Evolutionary conservation across 257 asterid genomes (phyloP), one percentile per base, ranked within the genome.

Genomic region (Sherardia arvensis): DNA sequence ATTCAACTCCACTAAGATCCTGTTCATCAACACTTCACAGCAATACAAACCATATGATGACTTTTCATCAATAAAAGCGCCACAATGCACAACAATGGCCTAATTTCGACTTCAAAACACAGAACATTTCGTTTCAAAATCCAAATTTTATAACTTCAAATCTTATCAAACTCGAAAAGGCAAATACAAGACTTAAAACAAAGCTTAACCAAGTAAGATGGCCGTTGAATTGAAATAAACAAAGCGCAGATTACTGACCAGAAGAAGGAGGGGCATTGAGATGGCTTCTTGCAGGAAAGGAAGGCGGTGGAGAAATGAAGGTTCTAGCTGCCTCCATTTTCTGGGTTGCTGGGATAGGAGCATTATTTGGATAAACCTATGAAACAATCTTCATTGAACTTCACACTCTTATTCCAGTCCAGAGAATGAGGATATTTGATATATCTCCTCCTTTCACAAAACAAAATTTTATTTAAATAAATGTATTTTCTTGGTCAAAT

Each of bases 321-420:
- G 73, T 84, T 68, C 85, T 80, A 23, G 88, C 86, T 34, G 83
- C 85, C 82, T 86, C 94, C 96, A 89, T 89, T 67, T 30, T n/a
- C n/a, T n/a, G 22, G 7, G 10, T 9, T 9, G 21, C 48, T 48
- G 38, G 23, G 47, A 49, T 48, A 20, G 14, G 30, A 33, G 63
- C 63, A 53, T 36, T 26, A 4, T 28, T 14, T 10, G 8, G 61
- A 61, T 28, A 33, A 48, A 5, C 45, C 20, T 33, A 36, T 36
- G 9, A 10, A 53, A 26, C 18, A 47, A 48, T 2, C 21, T 30
- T 29, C 40, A n/a, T 20, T 4, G 38, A 27, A 27, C 11, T 5
- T 14, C 10, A 25, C 32, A 33, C 34, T 63, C 15, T 54, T 61
- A 18, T 45, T 30, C 66, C 56, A 49, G 26, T 30, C 56, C 56